These are phyloP conservation scores for Arachnopeziza araneosa DNA, from an alignment of 2,329 filamentous ascomycete genomes.

Conservation along the genomic window DNA sequence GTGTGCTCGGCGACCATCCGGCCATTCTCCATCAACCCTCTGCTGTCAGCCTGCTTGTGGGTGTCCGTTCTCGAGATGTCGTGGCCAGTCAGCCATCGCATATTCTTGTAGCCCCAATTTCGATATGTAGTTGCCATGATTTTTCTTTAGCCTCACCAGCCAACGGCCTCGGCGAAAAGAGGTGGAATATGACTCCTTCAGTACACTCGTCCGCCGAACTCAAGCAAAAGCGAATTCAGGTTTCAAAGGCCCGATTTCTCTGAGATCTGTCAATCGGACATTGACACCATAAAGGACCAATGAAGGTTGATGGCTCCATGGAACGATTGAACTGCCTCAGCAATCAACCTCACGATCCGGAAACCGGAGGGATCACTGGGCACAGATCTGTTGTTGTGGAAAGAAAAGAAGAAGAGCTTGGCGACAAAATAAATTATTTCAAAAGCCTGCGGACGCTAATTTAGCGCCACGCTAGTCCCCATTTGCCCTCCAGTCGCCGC, in stretches of 20 bases:
- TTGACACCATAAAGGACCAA: slow-evolving; percentile 61
- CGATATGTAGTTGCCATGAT: slow-evolving; percentile 19
- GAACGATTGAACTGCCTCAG: slow-evolving; percentile 77
- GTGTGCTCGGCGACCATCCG: neutral
- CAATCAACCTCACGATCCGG: slow-evolving; percentile 68
- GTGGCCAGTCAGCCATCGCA: neutral
- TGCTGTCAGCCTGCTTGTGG: neutral
- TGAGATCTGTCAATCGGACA: slow-evolving; percentile 96
- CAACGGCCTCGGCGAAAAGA: slow-evolving; percentile 87
- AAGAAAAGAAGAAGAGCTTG: slow-evolving; percentile 34
- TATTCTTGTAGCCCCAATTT: neutral
- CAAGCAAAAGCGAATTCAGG: slow-evolving; percentile 63
- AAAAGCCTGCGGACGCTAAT: neutral
- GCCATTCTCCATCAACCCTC: neutral
- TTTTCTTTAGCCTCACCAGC: slow-evolving; percentile 78
- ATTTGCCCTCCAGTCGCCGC: neutral
- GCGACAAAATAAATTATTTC: slow-evolving; percentile 27
- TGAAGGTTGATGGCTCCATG: slow-evolving; percentile 65
- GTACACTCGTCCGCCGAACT: slow-evolving; percentile 56
- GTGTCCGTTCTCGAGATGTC: neutral
- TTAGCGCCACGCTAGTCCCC: slow-evolving; percentile 9
- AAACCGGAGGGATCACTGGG: slow-evolving; percentile 71
- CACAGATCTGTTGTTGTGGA: slow-evolving; percentile 70
- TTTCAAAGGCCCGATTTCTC: slow-evolving; percentile 60
- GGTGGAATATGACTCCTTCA: slow-evolving; percentile 79